These are phyloP conservation scores for Globisporangium spinosum DNA, from an alignment of 352 stramenopile species.

Conservation along the genomic window DNA sequence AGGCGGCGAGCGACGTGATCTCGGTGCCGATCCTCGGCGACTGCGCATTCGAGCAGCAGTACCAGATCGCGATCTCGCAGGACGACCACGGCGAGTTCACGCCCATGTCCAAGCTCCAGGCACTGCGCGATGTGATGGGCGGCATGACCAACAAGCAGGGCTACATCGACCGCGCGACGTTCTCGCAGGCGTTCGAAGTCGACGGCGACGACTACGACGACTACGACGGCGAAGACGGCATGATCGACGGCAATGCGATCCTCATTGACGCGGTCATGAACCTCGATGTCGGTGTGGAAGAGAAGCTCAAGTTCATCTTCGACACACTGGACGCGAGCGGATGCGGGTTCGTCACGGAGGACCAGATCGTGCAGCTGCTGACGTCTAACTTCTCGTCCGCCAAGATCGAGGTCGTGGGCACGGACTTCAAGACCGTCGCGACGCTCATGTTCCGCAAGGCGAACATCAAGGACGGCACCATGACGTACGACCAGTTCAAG, in stretches of 20 bases:
- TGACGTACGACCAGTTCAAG: conserved; percentile 72
- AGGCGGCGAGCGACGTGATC: conserved; percentile 37
- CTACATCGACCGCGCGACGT: conserved; percentile 69
- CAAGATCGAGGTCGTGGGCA: conserved; percentile 72
- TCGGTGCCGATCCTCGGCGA: conserved; percentile 68
- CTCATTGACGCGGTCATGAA: conserved; percentile 82
- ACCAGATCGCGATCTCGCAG: conserved; percentile 62
- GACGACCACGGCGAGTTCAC: conserved; percentile 34
- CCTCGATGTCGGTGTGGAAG: conserved; percentile 62
- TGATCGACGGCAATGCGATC: conserved; percentile 72
- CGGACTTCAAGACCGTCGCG: conserved; percentile 60
- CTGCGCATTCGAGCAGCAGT: conserved; percentile 65
- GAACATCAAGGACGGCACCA: conserved; percentile 45
- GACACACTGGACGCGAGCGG: conserved; percentile 67
- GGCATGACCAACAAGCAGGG: conserved; percentile 59
- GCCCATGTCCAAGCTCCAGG: conserved; percentile 58
- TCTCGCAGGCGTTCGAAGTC: conserved; percentile 74
- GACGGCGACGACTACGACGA: conserved; percentile 47
- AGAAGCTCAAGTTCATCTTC: conserved; percentile 85
- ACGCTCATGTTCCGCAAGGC: conserved; percentile 72
- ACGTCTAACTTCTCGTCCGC: conserved; percentile 70
- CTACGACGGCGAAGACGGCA: conserved; percentile 45
- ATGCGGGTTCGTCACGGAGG: conserved; percentile 46
- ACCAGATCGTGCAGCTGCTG: conserved; percentile 63
- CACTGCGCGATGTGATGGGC: conserved; percentile 72